phyloP scores from a whole-genome alignment of 352 stramenopile species.

The Proteromonas lacertae region DNA sequence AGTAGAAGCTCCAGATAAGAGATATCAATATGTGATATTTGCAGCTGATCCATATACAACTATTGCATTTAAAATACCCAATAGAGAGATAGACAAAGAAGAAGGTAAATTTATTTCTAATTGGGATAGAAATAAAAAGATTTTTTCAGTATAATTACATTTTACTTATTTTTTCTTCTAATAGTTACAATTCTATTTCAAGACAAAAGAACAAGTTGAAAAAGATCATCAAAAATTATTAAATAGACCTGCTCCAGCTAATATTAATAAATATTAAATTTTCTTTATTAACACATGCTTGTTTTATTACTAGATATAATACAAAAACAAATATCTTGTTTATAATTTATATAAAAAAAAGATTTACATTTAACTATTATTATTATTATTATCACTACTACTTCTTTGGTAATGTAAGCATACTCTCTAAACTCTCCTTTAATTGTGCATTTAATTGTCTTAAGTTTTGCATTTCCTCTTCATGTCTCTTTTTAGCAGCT shows the following conservation, averaged over 20 bases:
- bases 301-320: too few species aligned
- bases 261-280: too few species aligned
- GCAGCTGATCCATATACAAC: conserved; percentile 95
- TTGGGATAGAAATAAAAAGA: conserved; percentile 74
- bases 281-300: too few species aligned
- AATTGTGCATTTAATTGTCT: conserved; percentile 46
- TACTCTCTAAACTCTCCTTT: conserved; percentile 42
- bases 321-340: too few species aligned
- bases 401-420: conserved; percentile 23
- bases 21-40: conserved; percentile 79
- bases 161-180: too few species aligned
- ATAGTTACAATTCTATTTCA: too few species aligned
- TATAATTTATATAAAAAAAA: too few species aligned
- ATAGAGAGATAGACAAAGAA: conserved; percentile 62
- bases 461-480: conserved; percentile 36
- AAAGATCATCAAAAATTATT: too few species aligned
- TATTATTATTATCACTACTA: too few species aligned
- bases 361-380: too few species aligned
- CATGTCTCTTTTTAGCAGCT: conserved; percentile 35
- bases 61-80: conserved; percentile 93
- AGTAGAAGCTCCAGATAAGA: conserved; percentile 72
- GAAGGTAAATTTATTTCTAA: conserved; percentile 81
- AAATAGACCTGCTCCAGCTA: too few species aligned
- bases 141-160: conserved; percentile 57
- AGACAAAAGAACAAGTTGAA: too few species aligned